A percentile compares a stretch with the other conserved stretches of the same genome.
These are phyloP conservation scores for Fusarium ambrosium DNA, from an alignment of 2,329 filamentous ascomycete species.

Conservation along the genomic window DNA sequence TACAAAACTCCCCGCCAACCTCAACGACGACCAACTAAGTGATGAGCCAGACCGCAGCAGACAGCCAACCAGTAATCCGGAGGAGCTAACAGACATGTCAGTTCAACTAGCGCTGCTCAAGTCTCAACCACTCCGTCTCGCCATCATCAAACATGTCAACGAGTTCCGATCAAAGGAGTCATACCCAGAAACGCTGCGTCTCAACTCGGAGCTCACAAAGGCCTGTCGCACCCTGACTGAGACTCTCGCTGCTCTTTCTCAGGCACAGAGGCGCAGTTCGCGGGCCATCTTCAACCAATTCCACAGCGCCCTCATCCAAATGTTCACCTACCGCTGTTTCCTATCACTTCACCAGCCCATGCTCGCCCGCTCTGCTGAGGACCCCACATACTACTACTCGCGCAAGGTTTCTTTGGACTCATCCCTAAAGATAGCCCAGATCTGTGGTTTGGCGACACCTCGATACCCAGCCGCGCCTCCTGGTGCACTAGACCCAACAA, in stretches of 20 bases:
- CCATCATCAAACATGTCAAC: slow-evolving; percentile 61
- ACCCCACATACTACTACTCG: slow-evolving; percentile 66
- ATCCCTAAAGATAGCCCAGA: slow-evolving; percentile 53
- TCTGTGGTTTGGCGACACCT: slow-evolving; percentile 48
- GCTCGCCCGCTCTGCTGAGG: slow-evolving; percentile 57
- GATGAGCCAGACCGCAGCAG: slow-evolving; percentile 51
- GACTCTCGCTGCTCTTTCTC: slow-evolving; percentile 53
- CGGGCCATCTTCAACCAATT: slow-evolving; percentile 52
- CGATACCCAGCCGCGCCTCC: slow-evolving; percentile 23
- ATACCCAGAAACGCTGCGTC: slow-evolving; percentile 62
- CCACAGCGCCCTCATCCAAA: slow-evolving; percentile 58
- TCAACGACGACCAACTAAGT: slow-evolving; percentile 65
- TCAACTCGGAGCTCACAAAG: slow-evolving; percentile 60
- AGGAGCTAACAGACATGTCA: slow-evolving; percentile 60
- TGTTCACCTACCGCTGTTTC: slow-evolving; percentile 62
- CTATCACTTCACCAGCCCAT: slow-evolving; percentile 68
- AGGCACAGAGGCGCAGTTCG: slow-evolving; percentile 43
- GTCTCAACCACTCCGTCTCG: slow-evolving; percentile 59
- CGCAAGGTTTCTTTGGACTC: slow-evolving; percentile 64
- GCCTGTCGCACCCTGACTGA: slow-evolving; percentile 52
- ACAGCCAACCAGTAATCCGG: slow-evolving; percentile 11
- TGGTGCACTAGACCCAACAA: slow-evolving; percentile 36
- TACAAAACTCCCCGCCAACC: slow-evolving; percentile 62
- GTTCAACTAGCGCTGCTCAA: slow-evolving; percentile 61
- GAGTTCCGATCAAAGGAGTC: slow-evolving; percentile 58